Base-by-base conservation (phyloP, 2,329 filamentous ascomycete genomes). In the Monosporascus sp. region DNA sequence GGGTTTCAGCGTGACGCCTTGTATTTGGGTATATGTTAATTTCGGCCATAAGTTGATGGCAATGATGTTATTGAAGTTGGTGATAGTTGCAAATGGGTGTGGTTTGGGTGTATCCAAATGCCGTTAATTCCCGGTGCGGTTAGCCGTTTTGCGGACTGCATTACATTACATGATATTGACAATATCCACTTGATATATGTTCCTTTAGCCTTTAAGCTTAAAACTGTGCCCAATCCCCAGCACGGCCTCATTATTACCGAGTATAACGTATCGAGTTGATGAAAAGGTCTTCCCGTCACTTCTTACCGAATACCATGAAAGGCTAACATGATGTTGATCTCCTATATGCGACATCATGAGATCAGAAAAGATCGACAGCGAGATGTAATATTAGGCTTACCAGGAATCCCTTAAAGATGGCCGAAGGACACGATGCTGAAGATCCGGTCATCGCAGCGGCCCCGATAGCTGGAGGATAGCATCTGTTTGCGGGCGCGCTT, bases 151-250 rank as follows among this genome's bases (percentile, higher is more conserved):
- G 31, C 9, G 9, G 31, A 14, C 31, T 34, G 31, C 9, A 14
- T 27, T 31, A 17, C 40, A 19, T 44, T 19, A 14, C 16, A 31
- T 9, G 1, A 16, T 14, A 19, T 24, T 46, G 26, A 7, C 9
- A 27, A 22, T 19, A 40, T 7, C 14, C 36, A 51, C 49, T 31
- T 34, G 20, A 41, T 49, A 11, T 37, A 34, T 44, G 22, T 31
- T 26, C 19, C 46, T 48, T 60, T 59, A 60, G 51, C 51, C 58
- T 54, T 8, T 27, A 49, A 47, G 24, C 52, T 49, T 51, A 51
- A 24, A 50, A 41, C 48, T 52, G 43, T 49, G 54, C 51, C 41
- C 22, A 46, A 31, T 19, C 37, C 47, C 45, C 43, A 36, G 47
- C 36, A 56, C 48, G 26, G 43, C 55, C 55, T 43, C 51, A 22